These are phyloP conservation scores for Phytophthora cryptogea DNA, from an alignment of 352 stramenopile species.

Conservation along the genomic window DNA sequence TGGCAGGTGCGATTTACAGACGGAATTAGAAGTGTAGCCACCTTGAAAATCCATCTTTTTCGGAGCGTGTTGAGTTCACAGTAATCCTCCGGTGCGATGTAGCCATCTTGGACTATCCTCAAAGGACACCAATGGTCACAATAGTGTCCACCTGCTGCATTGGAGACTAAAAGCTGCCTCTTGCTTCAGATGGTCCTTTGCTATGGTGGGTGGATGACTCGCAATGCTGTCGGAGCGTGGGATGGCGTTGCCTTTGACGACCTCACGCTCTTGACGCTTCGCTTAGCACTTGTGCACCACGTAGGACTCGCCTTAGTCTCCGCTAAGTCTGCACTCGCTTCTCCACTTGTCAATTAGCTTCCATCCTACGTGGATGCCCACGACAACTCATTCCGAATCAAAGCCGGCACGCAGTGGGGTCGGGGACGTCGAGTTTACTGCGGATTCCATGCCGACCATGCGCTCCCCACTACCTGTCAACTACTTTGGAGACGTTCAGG, in stretches of 20 bases:
- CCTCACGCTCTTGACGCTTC: constrained; percentile 1
- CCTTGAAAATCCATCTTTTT: neutral
- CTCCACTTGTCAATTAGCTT: constrained; percentile 23
- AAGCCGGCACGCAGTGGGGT: constrained; percentile 3
- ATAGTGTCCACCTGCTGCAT: neutral
- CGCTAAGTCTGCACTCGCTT: neutral
- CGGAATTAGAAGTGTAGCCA: constrained; percentile 1
- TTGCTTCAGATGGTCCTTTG: constrained; percentile 8
- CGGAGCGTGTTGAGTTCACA: neutral
- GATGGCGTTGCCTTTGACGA: neutral
- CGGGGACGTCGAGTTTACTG: constrained; percentile 12
- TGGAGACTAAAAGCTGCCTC: neutral
- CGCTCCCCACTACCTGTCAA: constrained; percentile 26
- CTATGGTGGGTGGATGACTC: neutral
- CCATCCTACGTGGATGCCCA: constrained; percentile 12
- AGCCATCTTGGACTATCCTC: too few species aligned
- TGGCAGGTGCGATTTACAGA: neutral
- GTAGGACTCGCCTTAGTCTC: constrained; percentile 4
- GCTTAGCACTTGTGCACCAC: neutral
- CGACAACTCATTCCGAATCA: constrained; percentile 14
- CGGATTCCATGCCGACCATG: constrained; percentile 13
- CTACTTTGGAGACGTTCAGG: constrained; percentile 35
- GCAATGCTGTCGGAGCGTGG: constrained; percentile 17
- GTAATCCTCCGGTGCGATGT: neutral
- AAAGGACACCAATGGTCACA: neutral